Evolutionary conservation across 2,329 filamentous ascomycete genomes (phyloP), one percentile per base, ranked within the genome.

Genomic region (Sporothrix mexicana): DNA sequence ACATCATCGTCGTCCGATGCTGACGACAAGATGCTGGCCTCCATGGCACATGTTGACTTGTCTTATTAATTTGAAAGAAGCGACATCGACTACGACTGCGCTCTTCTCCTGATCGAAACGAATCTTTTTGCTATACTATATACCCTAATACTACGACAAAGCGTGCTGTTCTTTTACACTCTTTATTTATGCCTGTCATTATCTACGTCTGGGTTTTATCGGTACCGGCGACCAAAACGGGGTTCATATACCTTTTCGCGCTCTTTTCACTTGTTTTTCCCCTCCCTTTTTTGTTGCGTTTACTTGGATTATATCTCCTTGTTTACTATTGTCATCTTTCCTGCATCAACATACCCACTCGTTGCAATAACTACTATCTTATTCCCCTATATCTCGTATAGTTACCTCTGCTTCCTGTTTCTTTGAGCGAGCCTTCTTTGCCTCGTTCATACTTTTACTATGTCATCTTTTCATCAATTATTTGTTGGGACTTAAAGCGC

Each of bases 21-120:
- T 3, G 74, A 76, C 49, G 73, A 53, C 73, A 77, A 77, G 70
- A 72, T 74, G 30, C 20, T 77, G 43, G 69, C 77, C 12, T 69
- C 75, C 15, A 76, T 77, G 75, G 76, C 73, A 12, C 74, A 75
- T 66, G 75, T 77, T 15, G 77, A 77, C 43, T 61, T 77, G 23
- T 73, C 74, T 9, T 77, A 77, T 61, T 77, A 69, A 74, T 43
- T 36, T 13, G 53, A 41, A 41, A 30, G 12, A 57, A 41, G 6
- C 49, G 9, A 12, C 6, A 23, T n/a, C 67, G 17, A 6, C 13
- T 1, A 25, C 15, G 6, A 66, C 25, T 47, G 10, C 17, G 17
- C 36, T 9, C 5, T 45, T 20, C 12, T 64, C 20, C 41, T 64
- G 36, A 23, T 23, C 61, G 61, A 25, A 67, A 25, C 15, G 20